A percentile compares a stretch with the other conserved stretches of the same genome.
Evolutionary conservation across 1,284 basidiomycete genomes (phyloP).

Genomic region (Somion occarium): DNA sequence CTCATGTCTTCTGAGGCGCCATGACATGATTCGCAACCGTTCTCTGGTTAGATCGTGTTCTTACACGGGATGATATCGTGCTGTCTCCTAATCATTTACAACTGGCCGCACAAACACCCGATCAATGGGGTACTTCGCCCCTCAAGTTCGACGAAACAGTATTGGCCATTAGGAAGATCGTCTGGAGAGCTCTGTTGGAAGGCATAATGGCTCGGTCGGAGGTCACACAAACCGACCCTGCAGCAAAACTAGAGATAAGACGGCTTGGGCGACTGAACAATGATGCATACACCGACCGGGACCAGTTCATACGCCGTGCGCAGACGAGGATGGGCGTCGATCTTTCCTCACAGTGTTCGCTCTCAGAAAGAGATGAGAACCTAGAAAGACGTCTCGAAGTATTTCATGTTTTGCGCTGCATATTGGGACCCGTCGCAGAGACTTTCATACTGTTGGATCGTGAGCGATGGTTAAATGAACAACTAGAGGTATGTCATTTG

Average conservation of each 20-base stretch:
- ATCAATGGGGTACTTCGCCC: slow-evolving; percentile 33
- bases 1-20: no score
- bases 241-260: not conserved
- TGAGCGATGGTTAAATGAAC: slow-evolving; percentile 29
- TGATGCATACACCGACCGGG: slow-evolving; percentile 29
- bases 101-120: slow-evolving; percentile 48
- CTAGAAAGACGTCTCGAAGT: slow-evolving; percentile 30
- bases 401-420: slow-evolving; percentile 35
- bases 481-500: slow-evolving; percentile 17
- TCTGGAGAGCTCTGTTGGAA: slow-evolving; percentile 53
- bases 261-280: slow-evolving; percentile 32
- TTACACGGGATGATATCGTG: slow-evolving; percentile 7
- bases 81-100: slow-evolving; percentile 41
- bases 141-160: slow-evolving; percentile 22
- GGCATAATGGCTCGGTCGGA: slow-evolving; percentile 11
- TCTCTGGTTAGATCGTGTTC: slow-evolving; percentile 19
- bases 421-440: slow-evolving; percentile 37
- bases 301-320: slow-evolving; percentile 24
- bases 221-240: not conserved
- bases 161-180: slow-evolving; percentile 56
- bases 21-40: slow-evolving; percentile 5
- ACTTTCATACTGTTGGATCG: slow-evolving; percentile 36
- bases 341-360: no score
- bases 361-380: slow-evolving; percentile 10
- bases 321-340: not conserved